Base-by-base conservation (phyloP, 495 filamentous ascomycete genomes). In the Hypomontagnella monticulosa region DNA sequence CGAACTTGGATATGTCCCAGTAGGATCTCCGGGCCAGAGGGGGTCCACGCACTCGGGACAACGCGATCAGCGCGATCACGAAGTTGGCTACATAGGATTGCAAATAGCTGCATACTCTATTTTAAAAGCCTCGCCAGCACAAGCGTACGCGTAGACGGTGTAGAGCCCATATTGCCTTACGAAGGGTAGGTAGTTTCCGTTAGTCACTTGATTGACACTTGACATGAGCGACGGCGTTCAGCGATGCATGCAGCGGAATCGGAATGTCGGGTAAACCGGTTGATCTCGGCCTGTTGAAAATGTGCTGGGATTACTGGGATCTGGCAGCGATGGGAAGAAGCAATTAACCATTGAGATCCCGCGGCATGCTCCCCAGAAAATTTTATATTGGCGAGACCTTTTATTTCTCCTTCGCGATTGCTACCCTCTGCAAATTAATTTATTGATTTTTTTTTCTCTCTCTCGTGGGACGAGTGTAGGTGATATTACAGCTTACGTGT, bases 401-500 rank as follows among this genome's bases (percentile, higher is more conserved):
- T 55, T 50, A 51, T 54, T 48, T 40, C 4, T 53, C 18, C 16
- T 32, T 49, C 42, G 48, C 54, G 30, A 48, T 37, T 65, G 15
- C 47, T 58, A 58, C 54, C 47, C 10, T 48, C 48, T 65, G 46
- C 12, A 52, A 49, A 59, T 58, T 59, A 55, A 65, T 53, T 40
- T 59, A 37, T 43, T 14, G 6, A 38, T 27, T 37, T 50, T 16
- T 36, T 10, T 32, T 14, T 4, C 10, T n/a, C 46, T 32, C 16
- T 20, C 57, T 53, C 50, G 46, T 61, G 47, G 58, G 46, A 49
- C 27, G 30, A 27, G 36, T 6, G 6, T 27, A 27, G 2, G 23
- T 27, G 36, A 51, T 63, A 63, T 63, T 69, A 60, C 55, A 64
- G 66, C 66, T 69, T 69, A 69, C 66, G 66, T 57, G 55, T 63